phyloP scores from a whole-genome alignment of 345 rosid species.

The Pelargonium nanum region DNA sequence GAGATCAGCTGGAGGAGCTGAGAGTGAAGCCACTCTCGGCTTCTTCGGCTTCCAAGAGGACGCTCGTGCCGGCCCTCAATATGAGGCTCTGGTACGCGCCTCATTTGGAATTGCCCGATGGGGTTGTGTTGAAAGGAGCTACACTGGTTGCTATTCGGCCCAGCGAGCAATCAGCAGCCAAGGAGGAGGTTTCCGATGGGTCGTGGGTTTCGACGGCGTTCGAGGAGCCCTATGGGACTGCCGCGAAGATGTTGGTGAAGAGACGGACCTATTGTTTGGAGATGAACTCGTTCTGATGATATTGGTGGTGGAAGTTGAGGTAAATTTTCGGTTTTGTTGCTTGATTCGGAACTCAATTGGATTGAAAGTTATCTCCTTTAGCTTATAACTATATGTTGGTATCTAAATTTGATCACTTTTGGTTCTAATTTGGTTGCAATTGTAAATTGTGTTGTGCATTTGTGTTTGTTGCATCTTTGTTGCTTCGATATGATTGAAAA shows the following conservation, averaged over 20 bases:
- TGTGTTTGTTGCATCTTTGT: too few relatives aligned
- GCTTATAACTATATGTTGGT: too few relatives aligned
- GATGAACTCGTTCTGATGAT: slow-evolving; percentile 85
- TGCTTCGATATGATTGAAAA: too few relatives aligned
- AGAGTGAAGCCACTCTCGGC: slow-evolving; percentile 79
- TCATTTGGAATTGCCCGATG: slow-evolving; percentile 63
- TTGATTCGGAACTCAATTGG: not conserved
- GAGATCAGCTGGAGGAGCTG: slow-evolving; percentile 23
- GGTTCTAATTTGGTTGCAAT: too few relatives aligned
- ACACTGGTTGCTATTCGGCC: slow-evolving; percentile 93
- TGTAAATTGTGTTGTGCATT: too few relatives aligned
- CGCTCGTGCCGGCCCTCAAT: slow-evolving; percentile 79
- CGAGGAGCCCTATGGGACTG: slow-evolving; percentile 76
- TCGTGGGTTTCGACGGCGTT: slow-evolving; percentile 78
- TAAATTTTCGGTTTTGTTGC: not conserved
- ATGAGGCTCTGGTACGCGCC: slow-evolving; percentile 99
- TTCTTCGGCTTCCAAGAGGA: slow-evolving; percentile 90
- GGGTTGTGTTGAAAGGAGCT: slow-evolving; percentile 77
- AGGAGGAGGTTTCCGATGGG: slow-evolving; percentile 57
- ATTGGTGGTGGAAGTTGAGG: not conserved
- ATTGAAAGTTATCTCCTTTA: too few relatives aligned
- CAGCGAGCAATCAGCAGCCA: slow-evolving; percentile 46
- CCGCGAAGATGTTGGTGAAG: slow-evolving; percentile 82
- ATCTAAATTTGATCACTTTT: too few relatives aligned
- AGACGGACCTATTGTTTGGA: slow-evolving; percentile 91